Base-by-base conservation (phyloP, 1,139 yeast species). In the Pichia sp. region DNA sequence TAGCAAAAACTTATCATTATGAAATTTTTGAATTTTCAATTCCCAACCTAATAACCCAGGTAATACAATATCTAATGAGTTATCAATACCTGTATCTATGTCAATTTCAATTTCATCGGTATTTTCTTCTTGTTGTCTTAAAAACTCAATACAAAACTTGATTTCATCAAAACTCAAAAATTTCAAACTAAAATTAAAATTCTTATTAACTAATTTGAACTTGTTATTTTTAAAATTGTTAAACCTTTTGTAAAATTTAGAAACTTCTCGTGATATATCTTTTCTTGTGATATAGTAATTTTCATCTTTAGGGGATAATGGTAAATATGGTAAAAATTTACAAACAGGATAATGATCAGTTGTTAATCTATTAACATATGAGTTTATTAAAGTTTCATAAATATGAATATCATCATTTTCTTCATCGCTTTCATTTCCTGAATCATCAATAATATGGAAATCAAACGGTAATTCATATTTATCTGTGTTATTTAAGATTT, bases 21-120 rank as follows among this genome's bases (percentile, higher is more conserved):
- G 64, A 46, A 67, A 67, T 28, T 48, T 50, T 44, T 67, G 69
- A 13, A 60, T 56, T 46, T 60, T 63, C 33, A 65, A 46, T 22
- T 51, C 66, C 74, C 75, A 72, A 2, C 74, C 74, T 5, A 70
- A 56, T 11, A 70, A 49, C 2, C 52, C 57, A 28, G 57, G 57
- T 16, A 54, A 25, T 36, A 52, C 45, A 16, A 54, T 50, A 27
- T 54, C 57, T 13, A 52, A 42, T 16, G 50, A 52, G 22, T 39
- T 28, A 19, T 45, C 45, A 3, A 34, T 31, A 13, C 47, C 53
- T 29, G 31, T 30, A 27, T 43, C 36, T 14, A 42, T 34, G 11
- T 45, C 48, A 18, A 34, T 38, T 13, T 51, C 51, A 31, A 30
- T 27, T n/a, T 53, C 54, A 34, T 39, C 39, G 8, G 45, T 34